These are phyloP conservation scores for Eucalyptus viminalis DNA, from an alignment of 345 rosid genomes.

Conservation along the genomic window DNA sequence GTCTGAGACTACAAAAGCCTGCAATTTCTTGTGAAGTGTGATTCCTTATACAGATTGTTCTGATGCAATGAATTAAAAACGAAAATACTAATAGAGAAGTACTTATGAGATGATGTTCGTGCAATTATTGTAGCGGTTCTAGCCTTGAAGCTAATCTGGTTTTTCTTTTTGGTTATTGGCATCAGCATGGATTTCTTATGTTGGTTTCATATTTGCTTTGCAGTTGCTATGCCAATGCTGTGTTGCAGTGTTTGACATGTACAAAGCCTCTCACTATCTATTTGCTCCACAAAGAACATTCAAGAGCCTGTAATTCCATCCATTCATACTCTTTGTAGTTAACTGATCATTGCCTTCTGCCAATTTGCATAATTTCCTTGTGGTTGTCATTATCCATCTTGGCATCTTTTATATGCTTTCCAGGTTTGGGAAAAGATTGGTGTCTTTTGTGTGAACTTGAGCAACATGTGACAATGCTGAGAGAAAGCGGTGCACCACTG, in stretches of 20 bases:
- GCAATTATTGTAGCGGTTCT: neutral
- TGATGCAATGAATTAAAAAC: neutral
- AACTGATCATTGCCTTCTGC: neutral
- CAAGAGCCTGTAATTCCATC: slow-evolving; percentile 53
- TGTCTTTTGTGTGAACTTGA: slow-evolving; percentile 90
- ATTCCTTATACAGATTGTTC: neutral
- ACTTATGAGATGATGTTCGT: neutral
- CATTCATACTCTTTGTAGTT: neutral
- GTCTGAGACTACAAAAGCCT: neutral
- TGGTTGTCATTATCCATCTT: neutral
- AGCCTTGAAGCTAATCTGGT: neutral
- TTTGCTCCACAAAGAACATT: slow-evolving; percentile 62
- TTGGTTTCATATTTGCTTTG: neutral
- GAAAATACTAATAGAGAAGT: neutral
- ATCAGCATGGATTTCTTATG: neutral
- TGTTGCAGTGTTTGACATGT: slow-evolving; percentile 72
- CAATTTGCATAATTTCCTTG: neutral
- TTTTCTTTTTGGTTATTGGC: neutral
- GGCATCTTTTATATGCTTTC: neutral
- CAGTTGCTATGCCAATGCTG: slow-evolving; percentile 93
- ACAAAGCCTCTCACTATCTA: slow-evolving; percentile 69
- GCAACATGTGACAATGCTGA: slow-evolving; percentile 64
- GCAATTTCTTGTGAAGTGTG: neutral
- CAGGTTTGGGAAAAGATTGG: slow-evolving; percentile 68
- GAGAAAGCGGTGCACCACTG: slow-evolving; percentile 59